Evolutionary conservation across 306 rosid genomes (phyloP), one percentile per base, ranked within the genome.

Genomic region (Pyrus pyrifolia): DNA sequence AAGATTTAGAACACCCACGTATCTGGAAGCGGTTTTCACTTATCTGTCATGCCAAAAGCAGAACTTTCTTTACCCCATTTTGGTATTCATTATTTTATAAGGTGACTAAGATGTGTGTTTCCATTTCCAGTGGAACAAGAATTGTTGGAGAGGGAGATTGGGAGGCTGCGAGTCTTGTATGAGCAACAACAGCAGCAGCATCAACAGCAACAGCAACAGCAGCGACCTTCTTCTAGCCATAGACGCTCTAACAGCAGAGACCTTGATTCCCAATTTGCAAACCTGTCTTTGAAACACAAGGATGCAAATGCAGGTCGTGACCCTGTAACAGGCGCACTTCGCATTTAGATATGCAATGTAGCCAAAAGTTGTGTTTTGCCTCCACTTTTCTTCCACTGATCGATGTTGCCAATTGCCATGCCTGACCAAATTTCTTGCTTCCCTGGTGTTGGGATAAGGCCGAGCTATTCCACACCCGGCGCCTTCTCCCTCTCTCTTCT

Each of bases 131-230:
- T 96, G 97, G 99, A 96, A 85, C 99, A 96, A 78, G 99, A 96
- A 87, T 97, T 96, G 62, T 84, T 96, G 87, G 99, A 96, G 83
- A 96, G 97, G 82, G 99, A 96, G 90, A 88, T 96, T 35, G 96
- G 96, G 74, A 89, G 99, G 90, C 83, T 96, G 69, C 89, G 96
- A 71, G 2, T 85, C 31, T 62, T 96, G 87, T 90, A 87, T 78
- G 89, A 92, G 79, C 97, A 91, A 77, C 88, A 89, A 67, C 91
- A 82, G 61, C 90, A 87, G 11, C 82, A 73, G 27, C 85, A 83
- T 55, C 93, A 85, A 71, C 87, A 79, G 51, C 82, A 85, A 71
- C 87, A 79, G 51, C 82, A 82, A 72, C 83, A 77, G 25, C 96
- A 83, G 66, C 91, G 73, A 80, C 90, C 94, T 81, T 86, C 98